These are phyloP conservation scores for Geranomyces michiganensis DNA, from an alignment of 192 early-diverging fungal genomes.

Conservation along the genomic window DNA sequence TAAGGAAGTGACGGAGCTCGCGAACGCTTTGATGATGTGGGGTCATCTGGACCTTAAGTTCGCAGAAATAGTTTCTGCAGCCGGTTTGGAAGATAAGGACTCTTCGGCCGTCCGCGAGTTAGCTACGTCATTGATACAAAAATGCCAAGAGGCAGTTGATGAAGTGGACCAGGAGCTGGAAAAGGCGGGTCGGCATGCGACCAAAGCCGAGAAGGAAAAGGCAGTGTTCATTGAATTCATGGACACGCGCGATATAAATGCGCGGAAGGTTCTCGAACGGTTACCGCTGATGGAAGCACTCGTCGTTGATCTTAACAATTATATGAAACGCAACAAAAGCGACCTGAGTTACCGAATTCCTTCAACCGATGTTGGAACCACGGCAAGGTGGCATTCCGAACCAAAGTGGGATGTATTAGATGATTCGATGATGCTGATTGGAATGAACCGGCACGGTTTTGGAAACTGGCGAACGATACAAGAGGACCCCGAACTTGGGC, in stretches of 20 bases:
- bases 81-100: conserved; percentile 67
- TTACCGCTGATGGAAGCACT: conserved; percentile 74
- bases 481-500: conserved; percentile 74
- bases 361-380: conserved; percentile 16
- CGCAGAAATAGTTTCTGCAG: conserved; percentile 80
- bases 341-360: conserved; percentile 74
- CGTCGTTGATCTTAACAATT: conserved; percentile 51
- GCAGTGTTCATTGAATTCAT: conserved; percentile 52
- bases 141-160: conserved; percentile 62
- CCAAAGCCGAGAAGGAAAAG: conserved; percentile 36
- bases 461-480: conserved; percentile 86
- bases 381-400: conserved; percentile 22
- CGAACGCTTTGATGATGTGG: conserved; percentile 78
- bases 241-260: conserved; percentile 82
- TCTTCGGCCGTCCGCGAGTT: conserved; percentile 51
- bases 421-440: conserved; percentile 94
- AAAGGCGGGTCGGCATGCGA: conserved; percentile 33
- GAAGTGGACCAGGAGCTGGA: conserved; percentile 35
- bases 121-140: conserved; percentile 49
- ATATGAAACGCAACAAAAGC: conserved; percentile 47
- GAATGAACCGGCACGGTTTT: conserved; percentile 92
- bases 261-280: conserved; percentile 74
- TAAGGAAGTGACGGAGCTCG: conserved; percentile 84
- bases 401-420: conserved; percentile 85
- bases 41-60: conserved; percentile 80